A percentile compares a stretch with the other conserved stretches of the same genome.
Conservation (phyloP, 2,329 filamentous ascomycete species). For the Aspergillus ochraceoroseus region DNA sequence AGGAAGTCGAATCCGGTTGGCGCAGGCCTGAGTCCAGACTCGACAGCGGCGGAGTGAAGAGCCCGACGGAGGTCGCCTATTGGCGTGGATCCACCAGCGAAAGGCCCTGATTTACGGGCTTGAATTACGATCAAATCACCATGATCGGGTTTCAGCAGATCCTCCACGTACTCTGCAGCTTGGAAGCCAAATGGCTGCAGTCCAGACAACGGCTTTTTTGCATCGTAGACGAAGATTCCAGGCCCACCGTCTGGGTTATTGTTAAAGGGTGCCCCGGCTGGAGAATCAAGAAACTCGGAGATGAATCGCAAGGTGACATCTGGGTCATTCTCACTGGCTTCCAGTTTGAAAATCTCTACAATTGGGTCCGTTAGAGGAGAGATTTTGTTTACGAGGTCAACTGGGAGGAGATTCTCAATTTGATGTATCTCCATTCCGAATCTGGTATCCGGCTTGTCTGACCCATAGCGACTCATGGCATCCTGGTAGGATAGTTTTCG, state of each 20-base stretch:
- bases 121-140: constrained; percentile 80
- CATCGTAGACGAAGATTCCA: constrained; percentile 70
- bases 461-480: constrained; percentile 75
- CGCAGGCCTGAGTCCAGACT: constrained; percentile 53
- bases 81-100: constrained; percentile 66
- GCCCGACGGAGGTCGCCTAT: constrained; percentile 68
- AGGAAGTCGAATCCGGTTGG: constrained; percentile 60
- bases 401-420: constrained; percentile 59
- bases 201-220: constrained; percentile 67
- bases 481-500: constrained; percentile 64
- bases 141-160: constrained; percentile 53
- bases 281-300: constrained; percentile 63
- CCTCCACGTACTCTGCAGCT: constrained; percentile 56
- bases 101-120: constrained; percentile 62
- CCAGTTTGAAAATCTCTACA: constrained; percentile 69
- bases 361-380: constrained; percentile 62
- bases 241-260: constrained; percentile 72
- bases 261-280: constrained; percentile 55
- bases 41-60: constrained; percentile 64
- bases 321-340: constrained; percentile 45
- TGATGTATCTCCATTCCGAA: constrained; percentile 63
- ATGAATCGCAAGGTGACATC: constrained; percentile 59
- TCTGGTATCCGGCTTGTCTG: constrained; percentile 87
- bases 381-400: constrained; percentile 68
- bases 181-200: constrained; percentile 74